Conservation (phyloP, 208 protist genomes). For the Leishmania gerbilli region DNA sequence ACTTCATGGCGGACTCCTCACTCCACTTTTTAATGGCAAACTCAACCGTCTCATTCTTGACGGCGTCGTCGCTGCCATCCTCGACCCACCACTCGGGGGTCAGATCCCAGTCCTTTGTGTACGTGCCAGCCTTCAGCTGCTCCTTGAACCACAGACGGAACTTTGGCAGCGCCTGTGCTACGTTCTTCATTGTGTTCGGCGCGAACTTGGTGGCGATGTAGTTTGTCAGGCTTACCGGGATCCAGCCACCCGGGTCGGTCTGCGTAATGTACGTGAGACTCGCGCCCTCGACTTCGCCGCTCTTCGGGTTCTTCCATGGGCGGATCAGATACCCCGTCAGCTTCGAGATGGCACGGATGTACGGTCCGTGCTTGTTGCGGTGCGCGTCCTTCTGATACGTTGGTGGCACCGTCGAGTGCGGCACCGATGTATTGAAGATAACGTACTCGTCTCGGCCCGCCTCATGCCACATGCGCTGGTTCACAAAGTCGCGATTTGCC, state of each 20-base stretch:
- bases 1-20: slow-evolving; percentile 27
- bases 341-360: slow-evolving; percentile 74
- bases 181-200: slow-evolving; percentile 65
- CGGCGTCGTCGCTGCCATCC: slow-evolving; percentile 28
- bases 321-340: slow-evolving; percentile 88
- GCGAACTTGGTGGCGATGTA: slow-evolving; percentile 78
- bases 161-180: slow-evolving; percentile 48
- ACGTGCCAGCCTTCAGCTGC: slow-evolving; percentile 52
- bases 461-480: slow-evolving; percentile 87
- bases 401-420: slow-evolving; percentile 51
- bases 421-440: slow-evolving; percentile 92
- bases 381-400: slow-evolving; percentile 50
- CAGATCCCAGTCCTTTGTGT: slow-evolving; percentile 63
- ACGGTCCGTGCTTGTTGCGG: slow-evolving; percentile 51
- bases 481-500: slow-evolving; percentile 88
- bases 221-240: slow-evolving; percentile 80
- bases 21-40: slow-evolving; percentile 56
- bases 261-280: slow-evolving; percentile 88
- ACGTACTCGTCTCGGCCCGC: slow-evolving; percentile 72
- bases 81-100: slow-evolving; percentile 45
- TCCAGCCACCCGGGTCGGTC: slow-evolving; percentile 83
- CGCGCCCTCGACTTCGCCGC: slow-evolving; percentile 42
- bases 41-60: slow-evolving; percentile 58
- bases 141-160: slow-evolving; percentile 68
- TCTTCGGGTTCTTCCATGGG: slow-evolving; percentile 53